Base-by-base conservation (phyloP, 2,329 filamentous ascomycete genomes). In the Stagonosporopsis rhizophila region DNA sequence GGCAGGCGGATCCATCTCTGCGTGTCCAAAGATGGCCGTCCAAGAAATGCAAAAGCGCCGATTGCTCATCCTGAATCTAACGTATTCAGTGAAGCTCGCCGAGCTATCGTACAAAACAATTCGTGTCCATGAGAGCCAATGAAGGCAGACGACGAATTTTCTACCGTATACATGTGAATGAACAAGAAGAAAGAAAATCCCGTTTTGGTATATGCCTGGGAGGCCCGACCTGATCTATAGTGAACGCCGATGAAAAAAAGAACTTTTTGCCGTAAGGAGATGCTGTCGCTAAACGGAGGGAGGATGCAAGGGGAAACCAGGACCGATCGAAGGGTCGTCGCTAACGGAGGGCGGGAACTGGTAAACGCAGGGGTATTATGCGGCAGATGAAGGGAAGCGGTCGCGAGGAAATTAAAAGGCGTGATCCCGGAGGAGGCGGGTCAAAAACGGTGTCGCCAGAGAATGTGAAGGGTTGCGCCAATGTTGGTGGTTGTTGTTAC, bases 191-290 rank as follows among this genome's bases (percentile, higher is more conserved):
- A 61, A 61, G 68, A 42, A 68, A 61, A 66, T 38, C 59, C 72
- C 69, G 63, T 68, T 76, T 75, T 76, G 72, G 67, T 77, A 75
- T 69, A 68, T 75, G 73, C 73, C 73, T 74, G 73, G 67, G 42
- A 32, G 53, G 73, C 73, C 71, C 52, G 62, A 66, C 71, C 72
- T 65, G 65, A 64, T 77, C 74, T 76, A 76, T 69, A 64, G 67
- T 58, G 41, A 77, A 76, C 74, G 74, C 73, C 74, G 67, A 57
- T 45, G 56, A 53, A 65, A 70, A 53, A 64, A 70, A 60, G 54
- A 64, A 67, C 68, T 70, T 74, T 38, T 71, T 67, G 61, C 65
- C 64, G 65, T 64, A 74, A 75, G 62, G 66, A 71, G 65, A 73
- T 66, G 65, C 58, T 61, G 67, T 73, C 71, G 71, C 73, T 74